A percentile compares a stretch with the other conserved stretches of the same genome.
phyloP scores from a whole-genome alignment of 2,329 filamentous ascomycete genomes.

The Apiospora kogelbergensis region DNA sequence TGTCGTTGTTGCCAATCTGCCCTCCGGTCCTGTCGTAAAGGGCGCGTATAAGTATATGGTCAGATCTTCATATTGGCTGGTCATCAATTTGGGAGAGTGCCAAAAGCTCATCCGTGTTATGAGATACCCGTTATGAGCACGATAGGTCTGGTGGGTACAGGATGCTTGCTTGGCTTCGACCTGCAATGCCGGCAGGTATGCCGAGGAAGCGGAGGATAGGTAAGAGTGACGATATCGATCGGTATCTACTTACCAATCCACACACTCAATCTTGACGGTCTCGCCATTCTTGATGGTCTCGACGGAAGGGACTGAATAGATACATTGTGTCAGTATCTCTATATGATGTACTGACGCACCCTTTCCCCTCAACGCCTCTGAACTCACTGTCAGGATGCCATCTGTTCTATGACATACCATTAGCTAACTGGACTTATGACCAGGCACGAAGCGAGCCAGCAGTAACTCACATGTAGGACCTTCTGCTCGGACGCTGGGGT shows the following conservation, averaged over 20 bases:
- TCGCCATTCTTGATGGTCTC: constrained; percentile 78
- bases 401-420: constrained; percentile 62
- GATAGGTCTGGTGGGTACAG: too few species aligned
- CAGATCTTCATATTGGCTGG: not conserved
- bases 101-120: not conserved
- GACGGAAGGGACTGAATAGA: constrained; percentile 65
- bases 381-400: constrained; percentile 86
- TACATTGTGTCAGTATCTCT: not conserved
- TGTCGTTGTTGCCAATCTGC: constrained; percentile 86
- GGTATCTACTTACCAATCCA: constrained; percentile 64
- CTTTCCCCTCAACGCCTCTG: not conserved
- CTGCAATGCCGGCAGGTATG: constrained; percentile 4
- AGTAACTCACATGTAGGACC: constrained; percentile 64
- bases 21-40: constrained; percentile 58
- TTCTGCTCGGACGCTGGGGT: constrained; percentile 70
- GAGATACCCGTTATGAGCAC: not conserved
- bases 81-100: not conserved
- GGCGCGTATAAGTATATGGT: not conserved
- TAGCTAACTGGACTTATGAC: constrained; percentile 2
- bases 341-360: not conserved
- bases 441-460: constrained; percentile 11
- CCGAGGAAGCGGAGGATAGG: constrained; percentile 22
- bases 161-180: too few species aligned
- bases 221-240: not conserved
- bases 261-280: constrained; percentile 89